These are phyloP conservation scores for Aspergillus tanneri DNA, from an alignment of 2,329 filamentous ascomycete species.

Conservation along the genomic window DNA sequence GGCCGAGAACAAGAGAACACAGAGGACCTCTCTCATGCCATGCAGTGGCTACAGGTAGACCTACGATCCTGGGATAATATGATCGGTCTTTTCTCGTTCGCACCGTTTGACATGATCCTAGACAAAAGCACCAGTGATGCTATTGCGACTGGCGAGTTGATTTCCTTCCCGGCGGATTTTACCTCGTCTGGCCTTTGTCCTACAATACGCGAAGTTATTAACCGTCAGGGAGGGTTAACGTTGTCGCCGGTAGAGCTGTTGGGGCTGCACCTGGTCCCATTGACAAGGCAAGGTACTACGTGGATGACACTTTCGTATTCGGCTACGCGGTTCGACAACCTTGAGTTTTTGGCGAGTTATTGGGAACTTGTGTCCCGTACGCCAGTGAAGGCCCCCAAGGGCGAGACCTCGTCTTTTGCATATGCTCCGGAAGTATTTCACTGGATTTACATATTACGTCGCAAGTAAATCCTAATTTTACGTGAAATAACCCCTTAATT, in stretches of 20 bases:
- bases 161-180: slow-evolving; percentile 13
- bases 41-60: slow-evolving; percentile 35
- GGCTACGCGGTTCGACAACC: slow-evolving; percentile 32
- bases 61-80: slow-evolving; percentile 35
- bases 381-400: slow-evolving; percentile 33
- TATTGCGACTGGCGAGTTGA: slow-evolving; percentile 31
- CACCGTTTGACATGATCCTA: slow-evolving; percentile 35
- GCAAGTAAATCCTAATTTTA: slow-evolving; percentile 19
- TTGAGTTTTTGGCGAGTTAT: slow-evolving; percentile 22
- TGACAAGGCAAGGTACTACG: slow-evolving; percentile 27
- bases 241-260: slow-evolving; percentile 39
- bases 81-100: slow-evolving; percentile 22
- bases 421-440: slow-evolving; percentile 36
- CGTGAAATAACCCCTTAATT: background rate
- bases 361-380: slow-evolving; percentile 33
- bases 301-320: slow-evolving; percentile 40
- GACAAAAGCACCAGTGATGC: slow-evolving; percentile 42
- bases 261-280: slow-evolving; percentile 31
- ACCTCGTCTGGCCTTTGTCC: slow-evolving; percentile 22
- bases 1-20: slow-evolving; percentile 27
- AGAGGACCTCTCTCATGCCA: slow-evolving; percentile 22
- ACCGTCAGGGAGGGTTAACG: slow-evolving; percentile 8
- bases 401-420: slow-evolving; percentile 27
- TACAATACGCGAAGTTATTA: slow-evolving; percentile 18
- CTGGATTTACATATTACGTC: slow-evolving; percentile 36